A percentile compares a stretch with the other conserved stretches of the same genome.
Conservation (phyloP, 768 basidiomycete species). For the Daedalea quercina region DNA sequence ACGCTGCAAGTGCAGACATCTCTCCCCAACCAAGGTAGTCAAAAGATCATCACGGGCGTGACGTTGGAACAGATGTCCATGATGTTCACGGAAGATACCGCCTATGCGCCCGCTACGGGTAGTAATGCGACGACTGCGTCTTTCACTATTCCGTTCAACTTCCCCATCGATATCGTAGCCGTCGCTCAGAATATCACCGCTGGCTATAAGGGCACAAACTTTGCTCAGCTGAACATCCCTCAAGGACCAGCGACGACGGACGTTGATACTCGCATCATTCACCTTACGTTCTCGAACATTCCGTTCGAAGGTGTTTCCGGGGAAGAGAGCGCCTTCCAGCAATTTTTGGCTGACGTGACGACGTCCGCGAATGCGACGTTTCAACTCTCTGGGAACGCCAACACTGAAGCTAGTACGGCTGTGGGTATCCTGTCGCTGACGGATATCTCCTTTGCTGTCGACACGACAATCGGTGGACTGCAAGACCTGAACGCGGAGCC, state of each 20-base stretch:
- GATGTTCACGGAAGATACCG: constrained; percentile 48
- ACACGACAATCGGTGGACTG: constrained; percentile 52
- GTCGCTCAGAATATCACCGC: constrained; percentile 54
- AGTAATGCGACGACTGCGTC: constrained; percentile 54
- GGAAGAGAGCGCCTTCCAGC: constrained; percentile 45
- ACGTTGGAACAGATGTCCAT: constrained; percentile 51
- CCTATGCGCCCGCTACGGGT: constrained; percentile 51
- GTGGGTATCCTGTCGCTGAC: constrained; percentile 54
- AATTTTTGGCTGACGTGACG: constrained; percentile 59
- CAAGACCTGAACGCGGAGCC: constrained; percentile 58
- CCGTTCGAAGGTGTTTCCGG: constrained; percentile 51
- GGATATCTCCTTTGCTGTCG: constrained; percentile 52
- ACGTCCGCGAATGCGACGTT: constrained; percentile 38
- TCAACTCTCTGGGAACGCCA: constrained; percentile 42
- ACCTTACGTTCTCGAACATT: constrained; percentile 50
- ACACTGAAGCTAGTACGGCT: constrained; percentile 55
- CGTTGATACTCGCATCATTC: constrained; percentile 52
- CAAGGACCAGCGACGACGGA: constrained; percentile 53
- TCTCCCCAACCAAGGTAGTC: constrained; percentile 56
- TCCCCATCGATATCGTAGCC: constrained; percentile 61
- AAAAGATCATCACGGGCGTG: constrained; percentile 61
- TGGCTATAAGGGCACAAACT: constrained; percentile 42
- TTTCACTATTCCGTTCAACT: constrained; percentile 63
- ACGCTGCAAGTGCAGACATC: constrained; percentile 49
- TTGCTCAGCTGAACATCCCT: constrained; percentile 57